A percentile compares a stretch with the other conserved stretches of the same genome.
These are phyloP conservation scores for Lepidium didymum DNA, from an alignment of 345 rosid genomes.

Conservation along the genomic window DNA sequence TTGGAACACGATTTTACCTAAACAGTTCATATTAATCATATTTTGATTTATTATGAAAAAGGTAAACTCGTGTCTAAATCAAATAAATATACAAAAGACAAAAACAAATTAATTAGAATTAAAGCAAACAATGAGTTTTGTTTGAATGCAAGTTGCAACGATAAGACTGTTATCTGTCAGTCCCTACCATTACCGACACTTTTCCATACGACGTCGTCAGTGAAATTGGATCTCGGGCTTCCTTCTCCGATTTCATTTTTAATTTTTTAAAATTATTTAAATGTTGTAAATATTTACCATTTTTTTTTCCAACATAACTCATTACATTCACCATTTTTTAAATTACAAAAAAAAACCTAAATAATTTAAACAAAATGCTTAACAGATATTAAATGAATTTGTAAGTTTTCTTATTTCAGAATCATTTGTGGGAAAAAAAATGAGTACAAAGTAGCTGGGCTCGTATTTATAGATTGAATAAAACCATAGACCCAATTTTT, in stretches of 20 bases:
- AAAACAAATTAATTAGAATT: neutral
- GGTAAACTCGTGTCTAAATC: neutral
- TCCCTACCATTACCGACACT: conserved; percentile 25
- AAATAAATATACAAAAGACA: neutral
- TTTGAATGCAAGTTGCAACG: conserved; percentile 25
- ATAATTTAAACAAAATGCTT: too few species aligned
- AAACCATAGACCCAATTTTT: neutral
- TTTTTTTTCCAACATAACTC: too few species aligned
- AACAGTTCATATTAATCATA: neutral
- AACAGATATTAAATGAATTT: too few species aligned
- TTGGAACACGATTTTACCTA: neutral
- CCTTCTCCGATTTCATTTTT: neutral
- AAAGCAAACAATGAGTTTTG: neutral
- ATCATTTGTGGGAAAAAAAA: neutral
- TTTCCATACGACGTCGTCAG: conserved; percentile 3
- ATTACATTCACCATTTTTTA: too few species aligned
- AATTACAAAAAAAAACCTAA: too few species aligned
- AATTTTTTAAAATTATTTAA: too few species aligned
- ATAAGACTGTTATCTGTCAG: conserved; percentile 24
- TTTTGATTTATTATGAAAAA: neutral
- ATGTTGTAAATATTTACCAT: too few species aligned
- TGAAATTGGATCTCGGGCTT: conserved; percentile 22
- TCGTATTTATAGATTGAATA: neutral
- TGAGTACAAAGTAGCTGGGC: neutral
- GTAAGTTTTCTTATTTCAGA: too few species aligned